Percentiles rank a stretch among this genome's conserved stretches.
Conservation (phyloP, 805 yeast species). For the Candida sphagnicola region DNA sequence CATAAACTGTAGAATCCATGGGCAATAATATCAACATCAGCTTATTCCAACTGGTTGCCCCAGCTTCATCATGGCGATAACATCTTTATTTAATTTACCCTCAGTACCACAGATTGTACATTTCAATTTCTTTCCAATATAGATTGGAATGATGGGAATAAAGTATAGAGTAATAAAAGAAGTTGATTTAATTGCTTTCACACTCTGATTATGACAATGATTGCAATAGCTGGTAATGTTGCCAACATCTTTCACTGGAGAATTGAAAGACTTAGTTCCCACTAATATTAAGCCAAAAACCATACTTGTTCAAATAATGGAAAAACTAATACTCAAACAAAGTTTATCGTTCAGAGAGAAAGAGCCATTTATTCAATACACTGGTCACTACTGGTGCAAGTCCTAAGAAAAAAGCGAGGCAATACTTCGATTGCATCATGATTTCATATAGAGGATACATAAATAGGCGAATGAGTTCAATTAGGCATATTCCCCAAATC, state of each 20-base stretch:
- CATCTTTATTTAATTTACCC: constrained; percentile 22
- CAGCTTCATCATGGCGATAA: constrained; percentile 19
- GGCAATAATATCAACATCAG: no score
- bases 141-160: constrained; percentile 51
- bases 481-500: no score
- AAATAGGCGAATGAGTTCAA: no score
- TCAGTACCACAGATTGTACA: constrained; percentile 50
- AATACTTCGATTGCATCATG: no score
- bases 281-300: background rate
- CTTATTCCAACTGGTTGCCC: constrained; percentile 36
- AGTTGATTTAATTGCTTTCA: constrained; percentile 47
- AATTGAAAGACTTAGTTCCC: constrained; percentile 28
- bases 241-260: constrained; percentile 27
- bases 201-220: constrained; percentile 55
- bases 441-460: no score
- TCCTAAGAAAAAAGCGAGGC: no score
- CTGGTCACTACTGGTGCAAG: no score
- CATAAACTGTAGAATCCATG: no score
- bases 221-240: constrained; percentile 45
- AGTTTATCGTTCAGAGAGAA: no score
- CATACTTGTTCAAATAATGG: no score
- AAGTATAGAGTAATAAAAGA: constrained; percentile 53
- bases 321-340: no score
- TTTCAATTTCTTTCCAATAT: constrained; percentile 47
- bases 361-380: no score